phyloP scores from a whole-genome alignment of 768 basidiomycete species.

The Scleroderma bovista region DNA sequence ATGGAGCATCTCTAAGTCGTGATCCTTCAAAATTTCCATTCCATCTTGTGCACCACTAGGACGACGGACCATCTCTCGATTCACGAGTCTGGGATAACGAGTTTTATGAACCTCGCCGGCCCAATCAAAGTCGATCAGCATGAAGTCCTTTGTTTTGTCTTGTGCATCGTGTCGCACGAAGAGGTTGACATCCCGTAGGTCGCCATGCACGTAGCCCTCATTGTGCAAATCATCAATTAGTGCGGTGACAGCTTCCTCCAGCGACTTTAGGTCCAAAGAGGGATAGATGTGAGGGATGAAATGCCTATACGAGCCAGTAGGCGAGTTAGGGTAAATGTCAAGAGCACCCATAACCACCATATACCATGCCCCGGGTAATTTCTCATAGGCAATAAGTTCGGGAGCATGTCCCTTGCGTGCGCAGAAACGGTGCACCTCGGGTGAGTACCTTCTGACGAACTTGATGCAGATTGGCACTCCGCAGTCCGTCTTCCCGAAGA shows the following conservation, averaged over 20 bases:
- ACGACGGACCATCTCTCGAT: neutral
- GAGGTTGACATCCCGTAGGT: slow-evolving; percentile 1
- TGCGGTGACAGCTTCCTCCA: neutral
- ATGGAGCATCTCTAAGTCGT: slow-evolving; percentile 2
- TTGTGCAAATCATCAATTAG: neutral
- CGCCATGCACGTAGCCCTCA: slow-evolving; percentile 2
- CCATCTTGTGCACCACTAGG: neutral
- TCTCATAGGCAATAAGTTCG: neutral
- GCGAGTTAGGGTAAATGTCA: neutral
- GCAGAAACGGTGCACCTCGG: neutral
- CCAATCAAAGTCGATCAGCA: slow-evolving; percentile 14
- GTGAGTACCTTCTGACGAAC: neutral
- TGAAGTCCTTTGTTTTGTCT: neutral
- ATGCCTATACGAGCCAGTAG: neutral
- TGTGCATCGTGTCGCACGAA: slow-evolving; percentile 1
- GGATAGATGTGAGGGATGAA: neutral
- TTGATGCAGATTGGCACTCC: neutral
- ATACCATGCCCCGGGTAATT: neutral
- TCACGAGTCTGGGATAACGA: neutral
- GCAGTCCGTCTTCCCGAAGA: neutral
- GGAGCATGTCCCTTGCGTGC: slow-evolving; percentile 1
- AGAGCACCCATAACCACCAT: slow-evolving; percentile 5
- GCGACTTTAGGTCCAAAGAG: neutral
- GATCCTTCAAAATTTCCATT: neutral
- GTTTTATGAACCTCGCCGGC: slow-evolving; percentile 12